Percentiles rank a stretch among this genome's conserved stretches.
Conservation (phyloP, 805 yeast genomes). For the Ogataea corticis region DNA sequence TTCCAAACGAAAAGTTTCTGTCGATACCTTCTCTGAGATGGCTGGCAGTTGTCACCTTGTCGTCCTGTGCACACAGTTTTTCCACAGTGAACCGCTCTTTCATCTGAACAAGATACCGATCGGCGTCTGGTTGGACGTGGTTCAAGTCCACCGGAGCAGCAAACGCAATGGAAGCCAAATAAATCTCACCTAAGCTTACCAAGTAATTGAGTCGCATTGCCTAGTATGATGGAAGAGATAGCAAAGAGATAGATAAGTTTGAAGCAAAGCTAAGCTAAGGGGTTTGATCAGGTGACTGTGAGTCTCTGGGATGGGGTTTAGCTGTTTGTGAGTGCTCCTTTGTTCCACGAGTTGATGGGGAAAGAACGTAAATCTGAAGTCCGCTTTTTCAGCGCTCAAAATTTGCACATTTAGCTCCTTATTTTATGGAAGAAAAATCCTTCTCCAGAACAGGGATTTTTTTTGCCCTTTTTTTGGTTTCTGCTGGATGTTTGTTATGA, state of each 20-base stretch:
- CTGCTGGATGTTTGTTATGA: conserved; percentile 3
- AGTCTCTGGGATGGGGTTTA: background rate
- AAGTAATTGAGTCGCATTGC: background rate
- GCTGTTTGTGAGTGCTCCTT: background rate
- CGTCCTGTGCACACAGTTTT: conserved; percentile 46
- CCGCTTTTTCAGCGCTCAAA: conserved; percentile 1
- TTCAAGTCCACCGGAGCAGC: conserved; percentile 8
- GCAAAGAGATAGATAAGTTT: conserved; percentile 3
- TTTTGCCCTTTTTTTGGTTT: background rate
- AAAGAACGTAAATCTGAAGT: too few relatives aligned
- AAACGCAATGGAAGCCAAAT: background rate
- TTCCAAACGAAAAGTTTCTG: conserved; percentile 63
- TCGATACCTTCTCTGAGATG: conserved; percentile 50
- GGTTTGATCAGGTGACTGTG: too few relatives aligned
- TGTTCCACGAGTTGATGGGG: background rate
- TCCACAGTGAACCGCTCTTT: conserved; percentile 51
- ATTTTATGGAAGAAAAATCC: background rate
- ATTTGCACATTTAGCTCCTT: background rate
- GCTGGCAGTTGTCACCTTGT: conserved; percentile 33
- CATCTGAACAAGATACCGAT: conserved; percentile 50
- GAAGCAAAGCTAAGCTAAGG: background rate
- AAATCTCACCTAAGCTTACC: background rate
- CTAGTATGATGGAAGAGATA: background rate
- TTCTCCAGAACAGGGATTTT: background rate
- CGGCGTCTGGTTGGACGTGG: conserved; percentile 10